Base-by-base conservation (phyloP, 2,329 filamentous ascomycete species). In the Dactylellina sp. region DNA sequence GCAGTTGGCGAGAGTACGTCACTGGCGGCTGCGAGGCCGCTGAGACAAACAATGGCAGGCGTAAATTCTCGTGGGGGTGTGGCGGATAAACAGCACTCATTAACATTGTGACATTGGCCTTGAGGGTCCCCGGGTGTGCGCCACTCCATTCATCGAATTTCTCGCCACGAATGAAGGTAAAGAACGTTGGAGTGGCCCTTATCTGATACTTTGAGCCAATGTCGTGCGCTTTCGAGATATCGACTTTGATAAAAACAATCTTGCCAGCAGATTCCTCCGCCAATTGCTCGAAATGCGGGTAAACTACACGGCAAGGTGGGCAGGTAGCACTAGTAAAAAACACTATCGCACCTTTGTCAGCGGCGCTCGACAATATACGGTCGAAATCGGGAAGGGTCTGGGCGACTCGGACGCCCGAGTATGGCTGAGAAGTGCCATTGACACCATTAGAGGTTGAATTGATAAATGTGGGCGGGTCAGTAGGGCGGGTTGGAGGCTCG, bases 291-390 rank as follows among this genome's bases (percentile, higher is more conserved):
- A 92, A 98, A 0, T 89, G 82, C 0, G 93, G 92, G 78, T 97
- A 96, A 1, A 94, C 85, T 14, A 88, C 82, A 80, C 91, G 94
- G 85, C 94, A 97, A 0, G 93, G 93, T 0, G 88, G 86, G 79
- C 93, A 97, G 1, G 89, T 95, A 1, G 90, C 87, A 2, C 92
- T 96, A 0, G 94, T 97, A 82, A 98, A 98, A 84, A 97, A 97
- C 65, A 97, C 85, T 39, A 94, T 87, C 0, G 91, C 91, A 72
- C 89, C 92, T 0, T 90, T 89, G 3, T 86, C 84, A 25, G 84
- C 84, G 0, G 91, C 90, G 1, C 83, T 82, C 0, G 82, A 80
- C 4, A 95, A 83, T 1, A 89, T 81, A 16, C 82, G 82, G 39
- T 92, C 85, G 0, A 95, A 82, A 25, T 89, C 86, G 3, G 82